A percentile compares a stretch with the other conserved stretches of the same genome.
phyloP scores from a whole-genome alignment of 306 rosid genomes.

The Rubus idaeus region DNA sequence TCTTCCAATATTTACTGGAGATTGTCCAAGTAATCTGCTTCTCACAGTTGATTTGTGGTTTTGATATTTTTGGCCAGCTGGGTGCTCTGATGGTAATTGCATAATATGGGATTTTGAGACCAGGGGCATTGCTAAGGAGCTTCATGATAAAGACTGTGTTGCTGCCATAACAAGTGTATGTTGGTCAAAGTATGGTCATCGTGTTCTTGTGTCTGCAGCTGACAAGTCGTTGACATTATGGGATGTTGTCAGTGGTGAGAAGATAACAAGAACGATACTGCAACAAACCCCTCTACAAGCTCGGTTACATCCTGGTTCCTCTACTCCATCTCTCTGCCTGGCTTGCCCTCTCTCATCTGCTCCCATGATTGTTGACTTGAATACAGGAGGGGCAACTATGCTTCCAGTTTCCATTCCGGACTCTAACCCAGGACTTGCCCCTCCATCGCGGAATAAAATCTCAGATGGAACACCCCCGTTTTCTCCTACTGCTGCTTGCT shows the following conservation, averaged over 20 bases:
- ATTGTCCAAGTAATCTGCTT: conserved; percentile 9
- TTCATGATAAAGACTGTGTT: conserved; percentile 67
- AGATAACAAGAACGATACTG: conserved; percentile 52
- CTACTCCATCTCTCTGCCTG: conserved; percentile 75
- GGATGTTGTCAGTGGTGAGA: conserved; percentile 78
- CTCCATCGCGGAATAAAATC: conserved; percentile 66
- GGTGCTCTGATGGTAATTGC: conserved; percentile 94
- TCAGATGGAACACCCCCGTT: conserved; percentile 72
- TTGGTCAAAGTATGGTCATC: conserved; percentile 73
- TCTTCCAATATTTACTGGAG: conserved; percentile 17
- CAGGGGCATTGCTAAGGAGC: conserved; percentile 91
- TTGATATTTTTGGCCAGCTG: conserved; percentile 58
- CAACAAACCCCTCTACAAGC: conserved; percentile 86
- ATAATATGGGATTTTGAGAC: conserved; percentile 94
- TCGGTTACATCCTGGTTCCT: conserved; percentile 90
- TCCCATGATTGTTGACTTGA: conserved; percentile 89
- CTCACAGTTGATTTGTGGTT: conserved; percentile 29
- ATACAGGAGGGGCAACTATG: conserved; percentile 57
- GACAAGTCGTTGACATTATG: conserved; percentile 83
- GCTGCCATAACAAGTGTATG: conserved; percentile 69
- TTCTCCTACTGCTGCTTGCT: conserved; percentile 95
- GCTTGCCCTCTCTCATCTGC: conserved; percentile 95
- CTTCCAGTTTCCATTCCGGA: conserved; percentile 77
- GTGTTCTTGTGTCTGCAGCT: conserved; percentile 81
- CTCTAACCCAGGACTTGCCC: conserved; percentile 37